phyloP scores from a whole-genome alignment of 257 asterid genomes.

The Anisodus acutangulus region DNA sequence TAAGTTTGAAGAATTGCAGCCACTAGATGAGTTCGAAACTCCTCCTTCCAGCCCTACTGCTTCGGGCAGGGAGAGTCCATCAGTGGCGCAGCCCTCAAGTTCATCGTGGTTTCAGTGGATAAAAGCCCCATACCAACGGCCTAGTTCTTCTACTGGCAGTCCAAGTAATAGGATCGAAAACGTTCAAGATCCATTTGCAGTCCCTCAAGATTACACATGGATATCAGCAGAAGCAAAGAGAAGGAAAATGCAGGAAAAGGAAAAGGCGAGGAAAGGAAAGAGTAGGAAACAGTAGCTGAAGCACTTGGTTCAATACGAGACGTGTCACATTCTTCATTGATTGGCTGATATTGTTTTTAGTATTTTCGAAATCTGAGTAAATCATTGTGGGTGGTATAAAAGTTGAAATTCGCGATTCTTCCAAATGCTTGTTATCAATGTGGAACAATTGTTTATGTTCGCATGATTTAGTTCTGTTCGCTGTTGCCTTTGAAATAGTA shows the following conservation, averaged over 20 bases:
- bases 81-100: constrained; percentile 51
- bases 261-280: constrained; percentile 71
- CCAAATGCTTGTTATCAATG: constrained; percentile 37
- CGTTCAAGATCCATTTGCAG: constrained; percentile 73
- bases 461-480: neutral
- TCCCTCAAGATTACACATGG: constrained; percentile 83
- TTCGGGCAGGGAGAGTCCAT: constrained; percentile 60
- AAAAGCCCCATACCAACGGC: constrained; percentile 72
- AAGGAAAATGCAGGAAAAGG: constrained; percentile 86
- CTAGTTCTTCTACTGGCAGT: constrained; percentile 57
- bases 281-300: constrained; percentile 46
- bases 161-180: constrained; percentile 66
- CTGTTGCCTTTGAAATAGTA: constrained; percentile 9
- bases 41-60: constrained; percentile 86
- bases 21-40: constrained; percentile 79
- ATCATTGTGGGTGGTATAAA: constrained; percentile 50
- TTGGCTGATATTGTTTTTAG: constrained; percentile 14
- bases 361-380: constrained; percentile 25
- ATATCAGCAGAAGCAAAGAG: constrained; percentile 86
- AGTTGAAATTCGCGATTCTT: constrained; percentile 38
- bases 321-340: neutral
- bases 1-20: constrained; percentile 84
- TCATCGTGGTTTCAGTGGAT: constrained; percentile 98
- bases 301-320: neutral
- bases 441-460: constrained; percentile 34